These are phyloP conservation scores for Chalaropsis ovoidea DNA, from an alignment of 2,329 filamentous ascomycete species.

Conservation along the genomic window DNA sequence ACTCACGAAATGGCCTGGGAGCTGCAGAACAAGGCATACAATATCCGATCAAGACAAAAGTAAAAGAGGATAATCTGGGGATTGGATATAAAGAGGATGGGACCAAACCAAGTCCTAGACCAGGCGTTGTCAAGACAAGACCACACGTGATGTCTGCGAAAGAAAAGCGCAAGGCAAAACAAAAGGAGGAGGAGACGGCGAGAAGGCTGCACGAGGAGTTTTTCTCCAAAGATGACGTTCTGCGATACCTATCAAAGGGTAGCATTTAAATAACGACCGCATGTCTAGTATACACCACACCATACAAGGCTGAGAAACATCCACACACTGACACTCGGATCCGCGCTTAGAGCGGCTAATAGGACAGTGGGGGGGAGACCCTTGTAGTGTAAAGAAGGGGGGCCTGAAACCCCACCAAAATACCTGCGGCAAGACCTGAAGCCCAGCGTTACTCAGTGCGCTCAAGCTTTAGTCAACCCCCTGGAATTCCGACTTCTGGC, in stretches of 20 bases:
- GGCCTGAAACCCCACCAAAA: slow-evolving; percentile 12
- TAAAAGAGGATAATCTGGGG: slow-evolving; percentile 66
- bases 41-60: slow-evolving; percentile 60
- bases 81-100: slow-evolving; percentile 48
- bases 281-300: neutral
- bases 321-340: neutral
- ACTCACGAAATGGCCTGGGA: slow-evolving; percentile 62
- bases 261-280: slow-evolving; percentile 9
- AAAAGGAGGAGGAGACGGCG: slow-evolving; percentile 51
- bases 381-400: neutral
- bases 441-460: slow-evolving; percentile 10
- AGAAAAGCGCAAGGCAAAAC: slow-evolving; percentile 52
- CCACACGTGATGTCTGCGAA: slow-evolving; percentile 55
- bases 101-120: slow-evolving; percentile 27
- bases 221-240: slow-evolving; percentile 63
- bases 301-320: neutral
- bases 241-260: slow-evolving; percentile 51
- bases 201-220: slow-evolving; percentile 60
- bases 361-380: neutral
- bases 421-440: slow-evolving; percentile 8
- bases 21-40: slow-evolving; percentile 59
- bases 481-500: slow-evolving; percentile 13
- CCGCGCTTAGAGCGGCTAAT: neutral
- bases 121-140: slow-evolving; percentile 34
- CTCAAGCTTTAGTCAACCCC: slow-evolving; percentile 13